Conservation (phyloP, 2,329 filamentous ascomycete species). For the Trichoderma sp. region DNA sequence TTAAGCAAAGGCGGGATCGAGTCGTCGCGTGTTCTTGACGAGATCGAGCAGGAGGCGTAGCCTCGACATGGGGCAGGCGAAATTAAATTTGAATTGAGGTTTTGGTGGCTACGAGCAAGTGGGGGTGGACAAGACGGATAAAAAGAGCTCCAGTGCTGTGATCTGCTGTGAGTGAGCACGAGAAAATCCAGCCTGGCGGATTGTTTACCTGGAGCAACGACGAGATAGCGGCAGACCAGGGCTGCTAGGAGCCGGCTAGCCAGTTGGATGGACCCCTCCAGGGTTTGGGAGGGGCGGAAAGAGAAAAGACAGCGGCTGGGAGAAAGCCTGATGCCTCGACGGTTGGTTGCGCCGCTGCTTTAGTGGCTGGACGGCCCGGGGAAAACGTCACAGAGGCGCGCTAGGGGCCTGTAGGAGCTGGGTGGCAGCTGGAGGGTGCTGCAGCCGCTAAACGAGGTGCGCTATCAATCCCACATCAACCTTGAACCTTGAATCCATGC, state of each 20-base stretch:
- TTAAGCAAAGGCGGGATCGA: not conserved
- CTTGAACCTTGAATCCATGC: not conserved
- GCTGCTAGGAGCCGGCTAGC: not conserved
- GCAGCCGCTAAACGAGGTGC: not conserved
- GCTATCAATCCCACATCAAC: not conserved
- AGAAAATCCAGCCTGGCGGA: not conserved
- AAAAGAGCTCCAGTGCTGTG: not conserved
- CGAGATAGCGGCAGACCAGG: not conserved
- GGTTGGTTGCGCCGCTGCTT: not conserved
- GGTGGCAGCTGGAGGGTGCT: not conserved
- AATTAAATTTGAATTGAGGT: not conserved
- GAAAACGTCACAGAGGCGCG: conserved; percentile 16
- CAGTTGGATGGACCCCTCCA: not conserved
- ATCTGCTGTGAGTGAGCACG: not conserved
- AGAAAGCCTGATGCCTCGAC: not conserved
- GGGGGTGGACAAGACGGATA: not conserved
- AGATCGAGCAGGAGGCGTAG: conserved; percentile 8
- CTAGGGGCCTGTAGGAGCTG: not conserved
- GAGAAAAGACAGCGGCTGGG: not conserved
- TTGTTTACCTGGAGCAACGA: conserved; percentile 14
- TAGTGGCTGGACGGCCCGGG: conserved; percentile 5
- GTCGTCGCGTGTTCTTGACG: conserved; percentile 1
- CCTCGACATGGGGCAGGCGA: conserved; percentile 11
- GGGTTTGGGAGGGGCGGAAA: not conserved
- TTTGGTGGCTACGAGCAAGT: not conserved